phyloP scores from a whole-genome alignment of 129 eudicot genomes.

The Glebionis coronaria region DNA sequence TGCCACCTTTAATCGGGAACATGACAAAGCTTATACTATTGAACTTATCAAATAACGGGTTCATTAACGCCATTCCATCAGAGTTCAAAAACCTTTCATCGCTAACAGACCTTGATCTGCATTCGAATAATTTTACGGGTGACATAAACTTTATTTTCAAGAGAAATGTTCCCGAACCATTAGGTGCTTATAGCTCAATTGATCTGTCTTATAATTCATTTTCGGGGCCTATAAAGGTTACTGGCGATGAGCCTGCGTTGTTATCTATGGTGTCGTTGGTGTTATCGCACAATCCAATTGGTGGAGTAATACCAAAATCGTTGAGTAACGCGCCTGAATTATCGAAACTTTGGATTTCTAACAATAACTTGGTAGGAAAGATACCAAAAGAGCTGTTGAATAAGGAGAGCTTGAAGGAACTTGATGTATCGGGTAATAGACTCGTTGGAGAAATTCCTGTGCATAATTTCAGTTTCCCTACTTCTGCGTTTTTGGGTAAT shows the following conservation, averaged over 20 bases:
- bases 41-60: slow-evolving; percentile 62
- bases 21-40: slow-evolving; percentile 56
- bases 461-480: slow-evolving; percentile 54
- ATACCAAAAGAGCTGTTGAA: slow-evolving; percentile 55
- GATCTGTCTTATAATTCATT: slow-evolving; percentile 64
- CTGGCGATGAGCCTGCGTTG: slow-evolving; percentile 37
- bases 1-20: slow-evolving; percentile 80
- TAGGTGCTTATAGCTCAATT: slow-evolving; percentile 53
- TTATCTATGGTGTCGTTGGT: slow-evolving; percentile 41
- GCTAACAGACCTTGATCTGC: slow-evolving; percentile 68
- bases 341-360: slow-evolving; percentile 40
- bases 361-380: slow-evolving; percentile 46
- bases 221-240: slow-evolving; percentile 39
- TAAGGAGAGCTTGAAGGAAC: slow-evolving; percentile 38
- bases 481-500: slow-evolving; percentile 66
- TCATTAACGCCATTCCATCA: slow-evolving; percentile 42
- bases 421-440: slow-evolving; percentile 59
- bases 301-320: slow-evolving; percentile 59
- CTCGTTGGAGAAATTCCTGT: slow-evolving; percentile 61
- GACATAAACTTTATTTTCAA: slow-evolving; percentile 42
- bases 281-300: slow-evolving; percentile 60
- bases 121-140: slow-evolving; percentile 78
- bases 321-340: slow-evolving; percentile 39
- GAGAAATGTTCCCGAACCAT: slow-evolving; percentile 37
- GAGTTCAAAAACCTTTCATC: slow-evolving; percentile 57